Evolutionary conservation across 805 yeast species (phyloP), one percentile per base, ranked within the genome.

Genomic region (Ogataea kodamae): DNA sequence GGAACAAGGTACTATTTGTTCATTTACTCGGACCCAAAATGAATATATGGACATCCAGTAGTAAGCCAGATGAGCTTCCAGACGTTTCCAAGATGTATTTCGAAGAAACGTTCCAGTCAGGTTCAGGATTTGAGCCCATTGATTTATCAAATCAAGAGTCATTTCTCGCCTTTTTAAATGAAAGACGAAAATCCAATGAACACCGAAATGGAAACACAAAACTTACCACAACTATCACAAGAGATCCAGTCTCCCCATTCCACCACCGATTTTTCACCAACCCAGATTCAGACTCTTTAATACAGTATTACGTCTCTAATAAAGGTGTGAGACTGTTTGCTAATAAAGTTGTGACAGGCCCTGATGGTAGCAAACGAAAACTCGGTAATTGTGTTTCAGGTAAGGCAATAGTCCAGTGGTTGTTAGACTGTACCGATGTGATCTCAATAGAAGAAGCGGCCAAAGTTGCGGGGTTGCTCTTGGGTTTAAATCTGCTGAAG

Each of bases 401-500:
- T 0, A 82, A 82, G 47, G 81, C 92, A 0, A 63, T 81, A 0
- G 71, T 78, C 58, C 96, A 88, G 50, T 90, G 96, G 95, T 50
- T 90, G 5, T 69, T 81, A 75, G 97, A 90, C 43, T 88, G 96
- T 51, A 83, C 96, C 1, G 92, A 85, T 49, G 64, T 80, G 1
- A 54, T 78, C 45, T 68, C 68, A 32, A 52, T 59, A 0, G 60
- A 62, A 9, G 84, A 76, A 39, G 81, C 86, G 0, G 50, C 64
- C 0, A 69, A 69, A 14, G 57, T 81, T 9, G 74, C 79, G 1
- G 63, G 68, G 4, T 50, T 74, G 9, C 70, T 83, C 37, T 42
- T 73, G 22, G 68, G 64, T 29, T 47, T 62, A 24, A 69, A 68
- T 0, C 54, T 80, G 5, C 65, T 81, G 15, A 58, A 59, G 45